Percentiles rank a stretch among this genome's conserved stretches.
Evolutionary conservation across 2,329 filamentous ascomycete genomes (phyloP).

Genomic region (Rasamsonia emersonii): DNA sequence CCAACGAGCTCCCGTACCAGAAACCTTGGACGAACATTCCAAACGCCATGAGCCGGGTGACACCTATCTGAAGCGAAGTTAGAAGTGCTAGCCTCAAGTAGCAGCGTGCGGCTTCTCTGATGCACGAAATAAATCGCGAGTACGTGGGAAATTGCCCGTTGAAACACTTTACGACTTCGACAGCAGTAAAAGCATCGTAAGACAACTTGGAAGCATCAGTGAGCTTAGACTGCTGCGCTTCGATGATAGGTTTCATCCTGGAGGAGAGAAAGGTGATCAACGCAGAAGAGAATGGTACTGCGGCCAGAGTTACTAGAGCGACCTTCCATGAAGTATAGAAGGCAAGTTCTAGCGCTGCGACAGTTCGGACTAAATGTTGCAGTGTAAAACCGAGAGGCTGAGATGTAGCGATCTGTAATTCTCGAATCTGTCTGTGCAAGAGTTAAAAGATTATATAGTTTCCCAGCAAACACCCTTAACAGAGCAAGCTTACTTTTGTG

Average conservation of each 20-base stretch:
- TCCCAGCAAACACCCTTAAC: neutral
- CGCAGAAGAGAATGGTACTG: constrained; percentile 58
- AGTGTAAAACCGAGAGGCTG: constrained; percentile 67
- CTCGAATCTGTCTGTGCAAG: constrained; percentile 61
- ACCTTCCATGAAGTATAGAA: constrained; percentile 77
- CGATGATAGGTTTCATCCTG: constrained; percentile 57
- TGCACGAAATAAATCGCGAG: constrained; percentile 52
- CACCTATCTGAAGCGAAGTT: constrained; percentile 63
- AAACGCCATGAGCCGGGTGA: constrained; percentile 65
- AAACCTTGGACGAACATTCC: constrained; percentile 81
- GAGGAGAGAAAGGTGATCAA: constrained; percentile 53
- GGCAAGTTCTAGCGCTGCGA: constrained; percentile 61
- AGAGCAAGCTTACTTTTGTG: constrained; percentile 57
- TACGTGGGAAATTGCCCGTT: constrained; percentile 66
- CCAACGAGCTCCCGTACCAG: constrained; percentile 71
- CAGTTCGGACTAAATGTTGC: constrained; percentile 54
- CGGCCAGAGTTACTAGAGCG: constrained; percentile 67
- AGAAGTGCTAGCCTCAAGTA: constrained; percentile 62
- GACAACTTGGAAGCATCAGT: constrained; percentile 62
- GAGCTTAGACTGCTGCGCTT: constrained; percentile 59
- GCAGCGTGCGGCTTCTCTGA: constrained; percentile 50
- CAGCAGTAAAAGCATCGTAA: constrained; percentile 60
- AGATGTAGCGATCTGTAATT: constrained; percentile 71
- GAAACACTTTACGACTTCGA: constrained; percentile 80
- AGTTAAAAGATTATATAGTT: constrained; percentile 5